Conservation (phyloP, 73 alveolate species). For the Symbiodinium natans region DNA sequence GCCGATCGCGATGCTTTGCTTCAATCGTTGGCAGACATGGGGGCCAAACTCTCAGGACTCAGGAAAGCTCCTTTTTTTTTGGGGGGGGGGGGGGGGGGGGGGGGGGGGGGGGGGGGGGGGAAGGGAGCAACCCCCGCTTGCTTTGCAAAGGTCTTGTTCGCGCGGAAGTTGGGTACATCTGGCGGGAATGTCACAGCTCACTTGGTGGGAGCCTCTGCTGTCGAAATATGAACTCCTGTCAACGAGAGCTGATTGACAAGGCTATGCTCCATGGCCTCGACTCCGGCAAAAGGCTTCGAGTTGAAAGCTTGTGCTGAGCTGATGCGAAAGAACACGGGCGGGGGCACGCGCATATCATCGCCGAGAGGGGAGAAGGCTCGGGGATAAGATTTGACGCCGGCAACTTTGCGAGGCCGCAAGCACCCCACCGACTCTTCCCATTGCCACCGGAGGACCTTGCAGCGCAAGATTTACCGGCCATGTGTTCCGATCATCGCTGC, state of each 20-base stretch:
- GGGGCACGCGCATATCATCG: background rate
- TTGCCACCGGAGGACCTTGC: background rate
- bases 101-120: too few species aligned
- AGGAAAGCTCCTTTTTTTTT: too few species aligned
- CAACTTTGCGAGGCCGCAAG: background rate
- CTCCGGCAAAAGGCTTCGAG: background rate
- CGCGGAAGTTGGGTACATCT: conserved; percentile 27
- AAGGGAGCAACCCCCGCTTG: background rate
- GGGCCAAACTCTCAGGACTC: background rate
- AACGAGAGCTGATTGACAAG: background rate
- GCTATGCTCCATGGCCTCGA: background rate
- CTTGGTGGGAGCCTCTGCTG: background rate
- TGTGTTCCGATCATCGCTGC: too few species aligned
- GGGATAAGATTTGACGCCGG: too few species aligned
- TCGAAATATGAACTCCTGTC: background rate
- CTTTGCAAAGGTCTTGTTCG: conserved; percentile 19
- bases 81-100: too few species aligned
- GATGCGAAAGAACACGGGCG: background rate
- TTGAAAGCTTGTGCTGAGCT: background rate
- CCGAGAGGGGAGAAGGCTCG: too few species aligned
- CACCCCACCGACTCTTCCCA: background rate
- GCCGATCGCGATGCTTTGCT: conserved; percentile 43
- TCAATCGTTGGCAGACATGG: background rate
- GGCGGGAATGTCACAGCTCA: conserved; percentile 32
- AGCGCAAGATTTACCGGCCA: too few species aligned